Base-by-base conservation (phyloP, 345 rosid species). In the Populus simonii region DNA sequence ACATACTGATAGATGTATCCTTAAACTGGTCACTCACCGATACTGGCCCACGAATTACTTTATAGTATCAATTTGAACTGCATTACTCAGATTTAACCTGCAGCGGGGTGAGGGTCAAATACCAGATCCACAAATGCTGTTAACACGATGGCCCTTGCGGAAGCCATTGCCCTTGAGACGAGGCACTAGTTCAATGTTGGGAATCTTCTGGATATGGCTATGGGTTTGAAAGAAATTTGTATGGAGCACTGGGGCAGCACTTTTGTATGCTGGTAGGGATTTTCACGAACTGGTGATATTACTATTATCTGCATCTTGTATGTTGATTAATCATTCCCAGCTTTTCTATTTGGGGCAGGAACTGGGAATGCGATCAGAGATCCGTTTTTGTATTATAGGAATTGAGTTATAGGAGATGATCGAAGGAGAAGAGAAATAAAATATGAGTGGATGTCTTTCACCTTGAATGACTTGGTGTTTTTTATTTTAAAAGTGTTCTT, bases 1-100 rank as follows among this genome's bases (percentile, higher is more conserved):
- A 82, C 78, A 82, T 84, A 83, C 82, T 76, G 68, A 76, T 67
- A 76, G 80, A 78, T 82, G 87, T 80, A 82, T 81, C 82, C 38
- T 72, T 78, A 73, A 80, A 79, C 82, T 45, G 68, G 86, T 61
- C 84, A 69, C 76, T 12, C 39, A n/a, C 75, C 33, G 73, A 51
- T 65, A 84, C 78, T 83, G 91, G 83, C 87, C 36, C 79, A 53
- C 3, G 53, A 66, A 62, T 78, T 80, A 43, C 69, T 7, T 77
- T 68, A 75, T 66, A 72, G 80, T 78, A 66, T 57, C 62, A 51
- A 68, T 79, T 80, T 70, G 72, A 59, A 70, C 33, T 78, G 55
- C 53, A 66, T 29, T 74, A 36, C 75, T 74, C 75, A 47, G 83
- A 78, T 72, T 23, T 8, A 68, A 67, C 61, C 72, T 65, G 86